Evolutionary conservation across 495 filamentous ascomycete genomes (phyloP), one percentile per base, ranked within the genome.

Genomic region (Tuber indicum): DNA sequence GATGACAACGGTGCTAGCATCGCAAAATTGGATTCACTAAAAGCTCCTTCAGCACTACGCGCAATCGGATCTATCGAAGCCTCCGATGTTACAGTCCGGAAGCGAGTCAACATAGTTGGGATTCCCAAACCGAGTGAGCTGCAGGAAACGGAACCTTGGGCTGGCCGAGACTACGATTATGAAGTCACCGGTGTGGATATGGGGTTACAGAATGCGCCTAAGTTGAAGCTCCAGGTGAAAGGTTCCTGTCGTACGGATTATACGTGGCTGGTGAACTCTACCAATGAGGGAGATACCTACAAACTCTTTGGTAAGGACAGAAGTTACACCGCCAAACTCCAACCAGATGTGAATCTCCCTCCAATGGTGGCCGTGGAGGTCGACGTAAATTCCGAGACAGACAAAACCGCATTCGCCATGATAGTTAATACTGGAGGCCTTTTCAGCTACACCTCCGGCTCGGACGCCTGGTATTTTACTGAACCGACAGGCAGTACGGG

Each of bases 251-350:
- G 5, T 17, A 46, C 45, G 4, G 14, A 46, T 12, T 46, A 46
- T 46, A 4, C 14, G 17, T 46, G 45, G 45, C 10, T 66, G 12
- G 32, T 19, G 2, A 19, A 62, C 12, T 32, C 26, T 36, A 66
- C 58, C 14, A 26, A 32, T 12, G 0, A 6, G 10, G 4, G 6
- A 0, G 58, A 66, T 66, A 36, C 14, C n/a, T 66, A 66, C 12
- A 66, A 4, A 14, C 58, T 66, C 58, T 66, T n/a, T 12, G 52
- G 14, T 32, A 4, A 12, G 36, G 12, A 17, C 26, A 14, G 36
- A 0, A 1, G 4, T 10, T 2, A 6, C 5, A 4, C 4, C 0
- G 26, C 32, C 32, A 17, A 66, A 16, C 0, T 0, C 14, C 26
- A 36, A 66, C 26, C 26, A 4, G n/a, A 32, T 0, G 12, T 7